Percentiles rank a stretch among this genome's conserved stretches.
These are phyloP conservation scores for Diplodia sapinea DNA, from an alignment of 2,329 filamentous ascomycete species.

Conservation along the genomic window DNA sequence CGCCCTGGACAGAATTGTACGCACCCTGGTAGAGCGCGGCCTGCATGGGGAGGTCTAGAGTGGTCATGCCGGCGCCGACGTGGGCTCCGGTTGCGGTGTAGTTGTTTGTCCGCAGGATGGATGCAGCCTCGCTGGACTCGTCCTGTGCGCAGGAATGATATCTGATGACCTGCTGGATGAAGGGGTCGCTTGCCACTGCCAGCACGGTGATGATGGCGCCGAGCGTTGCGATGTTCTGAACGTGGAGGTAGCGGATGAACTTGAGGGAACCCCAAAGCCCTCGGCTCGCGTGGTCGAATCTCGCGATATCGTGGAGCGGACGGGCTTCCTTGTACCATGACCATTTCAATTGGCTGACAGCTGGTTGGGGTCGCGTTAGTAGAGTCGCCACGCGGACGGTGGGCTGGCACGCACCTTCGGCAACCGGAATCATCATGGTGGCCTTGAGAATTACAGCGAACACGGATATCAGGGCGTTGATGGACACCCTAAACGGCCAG, in stretches of 20 bases:
- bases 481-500: constrained; percentile 2
- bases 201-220: constrained; percentile 6
- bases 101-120: constrained; percentile 5
- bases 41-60: constrained; percentile 2
- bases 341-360: constrained; percentile 14
- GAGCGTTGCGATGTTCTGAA: background rate
- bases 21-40: background rate
- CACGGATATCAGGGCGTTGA: constrained; percentile 11
- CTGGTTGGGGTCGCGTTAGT: background rate
- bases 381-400: too few species aligned
- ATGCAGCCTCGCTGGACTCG: background rate
- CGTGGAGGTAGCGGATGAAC: background rate
- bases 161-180: constrained; percentile 14
- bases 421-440: constrained; percentile 14
- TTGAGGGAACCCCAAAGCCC: constrained; percentile 2
- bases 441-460: constrained; percentile 18
- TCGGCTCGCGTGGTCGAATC: constrained; percentile 12
- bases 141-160: constrained; percentile 4
- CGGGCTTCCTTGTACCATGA: constrained; percentile 9
- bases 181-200: constrained; percentile 12
- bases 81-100: background rate
- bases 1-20: background rate
- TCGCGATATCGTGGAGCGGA: constrained; percentile 9
- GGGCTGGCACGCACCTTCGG: background rate
- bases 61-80: background rate